A percentile compares a stretch with the other conserved stretches of the same genome.
Conservation (phyloP, 2,329 filamentous ascomycete genomes). For the Stylonectria norvegica region DNA sequence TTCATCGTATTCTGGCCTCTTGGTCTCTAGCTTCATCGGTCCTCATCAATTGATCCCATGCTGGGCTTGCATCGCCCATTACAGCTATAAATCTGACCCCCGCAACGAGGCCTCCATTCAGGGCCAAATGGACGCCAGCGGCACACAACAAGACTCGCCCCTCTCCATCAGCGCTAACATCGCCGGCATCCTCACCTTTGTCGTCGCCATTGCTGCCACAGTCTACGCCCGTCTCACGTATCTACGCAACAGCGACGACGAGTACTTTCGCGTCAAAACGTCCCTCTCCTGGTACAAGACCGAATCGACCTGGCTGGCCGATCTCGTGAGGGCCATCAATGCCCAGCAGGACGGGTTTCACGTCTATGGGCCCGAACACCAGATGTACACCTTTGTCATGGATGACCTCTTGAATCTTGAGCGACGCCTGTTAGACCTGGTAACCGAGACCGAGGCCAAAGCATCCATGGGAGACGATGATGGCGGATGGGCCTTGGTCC, state of each 20-base stretch:
- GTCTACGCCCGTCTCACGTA: slow-evolving; percentile 44
- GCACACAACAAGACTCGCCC: slow-evolving; percentile 39
- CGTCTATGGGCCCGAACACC: slow-evolving; percentile 35
- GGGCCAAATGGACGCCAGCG: slow-evolving; percentile 24
- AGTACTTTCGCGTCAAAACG: slow-evolving; percentile 47
- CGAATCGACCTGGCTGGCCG: slow-evolving; percentile 43
- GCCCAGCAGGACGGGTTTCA: slow-evolving; percentile 23
- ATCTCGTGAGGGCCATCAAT: slow-evolving; percentile 36
- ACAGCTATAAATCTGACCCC: no score
- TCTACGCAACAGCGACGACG: slow-evolving; percentile 43
- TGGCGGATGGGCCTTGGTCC: slow-evolving; percentile 36
- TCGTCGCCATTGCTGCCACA: slow-evolving; percentile 43
- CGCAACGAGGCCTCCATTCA: no score
- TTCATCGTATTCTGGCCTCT: no score
- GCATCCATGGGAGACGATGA: slow-evolving; percentile 20
- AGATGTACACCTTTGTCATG: slow-evolving; percentile 48
- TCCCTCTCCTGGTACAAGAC: slow-evolving; percentile 49
- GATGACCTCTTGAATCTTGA: slow-evolving; percentile 44
- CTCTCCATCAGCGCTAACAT: slow-evolving; percentile 43
- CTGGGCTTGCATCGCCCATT: no score
- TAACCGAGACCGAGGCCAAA: slow-evolving; percentile 40
- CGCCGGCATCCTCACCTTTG: slow-evolving; percentile 45
- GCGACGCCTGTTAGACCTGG: slow-evolving; percentile 42
- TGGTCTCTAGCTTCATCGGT: no score
- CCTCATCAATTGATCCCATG: no score